A percentile compares a stretch with the other conserved stretches of the same genome.
These are phyloP conservation scores for Backusella parvicylindrica DNA, from an alignment of 192 early-diverging fungal species.

Conservation along the genomic window DNA sequence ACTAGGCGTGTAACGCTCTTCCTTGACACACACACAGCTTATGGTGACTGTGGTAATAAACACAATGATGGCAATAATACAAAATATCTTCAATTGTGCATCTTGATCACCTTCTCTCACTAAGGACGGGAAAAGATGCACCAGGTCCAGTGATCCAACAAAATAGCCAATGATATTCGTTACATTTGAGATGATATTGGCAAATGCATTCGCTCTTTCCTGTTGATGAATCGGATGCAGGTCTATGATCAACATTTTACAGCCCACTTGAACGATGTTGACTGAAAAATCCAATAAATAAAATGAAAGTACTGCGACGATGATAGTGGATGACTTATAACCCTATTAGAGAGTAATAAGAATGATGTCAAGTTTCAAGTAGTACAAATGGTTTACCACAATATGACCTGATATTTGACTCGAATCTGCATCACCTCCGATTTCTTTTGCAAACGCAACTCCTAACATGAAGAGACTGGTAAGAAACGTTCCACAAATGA, in stretches of 20 bases:
- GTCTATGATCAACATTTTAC: not conserved
- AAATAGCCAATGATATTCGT: not conserved
- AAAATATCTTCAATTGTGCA: not conserved
- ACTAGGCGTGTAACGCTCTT: not conserved
- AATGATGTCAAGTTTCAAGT: not conserved
- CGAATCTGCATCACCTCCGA: not conserved
- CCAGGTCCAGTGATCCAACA: not conserved
- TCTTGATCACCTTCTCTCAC: not conserved
- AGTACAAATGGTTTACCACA: not conserved
- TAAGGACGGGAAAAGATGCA: not conserved
- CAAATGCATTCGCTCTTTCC: not conserved
- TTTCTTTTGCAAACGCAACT: constrained; percentile 2
- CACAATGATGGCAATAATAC: not conserved
- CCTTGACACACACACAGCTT: not conserved
- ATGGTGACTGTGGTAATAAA: not conserved
- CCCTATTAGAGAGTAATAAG: not conserved
- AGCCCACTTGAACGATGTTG: not conserved
- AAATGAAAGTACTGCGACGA: not conserved
- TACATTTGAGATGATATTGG: not conserved
- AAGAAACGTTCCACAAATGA: not conserved
- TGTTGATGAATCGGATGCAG: not conserved
- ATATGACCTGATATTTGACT: not conserved
- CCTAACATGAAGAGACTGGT: constrained; percentile 1
- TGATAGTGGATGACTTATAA: not conserved
- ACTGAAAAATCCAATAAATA: not conserved